Evolutionary conservation across 2,329 filamentous ascomycete species (phyloP).

Genomic region (Xylaria multiplex): DNA sequence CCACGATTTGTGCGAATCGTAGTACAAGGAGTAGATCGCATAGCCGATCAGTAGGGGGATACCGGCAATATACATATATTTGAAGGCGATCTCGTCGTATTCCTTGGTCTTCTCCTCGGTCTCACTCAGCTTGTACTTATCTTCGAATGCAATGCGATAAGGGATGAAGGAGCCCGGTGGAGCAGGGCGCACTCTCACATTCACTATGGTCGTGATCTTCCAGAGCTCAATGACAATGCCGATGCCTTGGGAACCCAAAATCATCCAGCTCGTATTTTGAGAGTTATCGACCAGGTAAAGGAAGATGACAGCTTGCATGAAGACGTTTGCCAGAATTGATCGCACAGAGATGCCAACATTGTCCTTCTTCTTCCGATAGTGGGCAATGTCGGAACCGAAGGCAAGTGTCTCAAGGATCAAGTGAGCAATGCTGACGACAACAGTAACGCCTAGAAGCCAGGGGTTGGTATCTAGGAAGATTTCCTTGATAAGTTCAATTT

Average conservation of each 20-base stretch:
- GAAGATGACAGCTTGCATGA: constrained; percentile 97
- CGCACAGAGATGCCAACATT: constrained; percentile 96
- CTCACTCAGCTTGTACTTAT: constrained; percentile 95
- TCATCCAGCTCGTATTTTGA: constrained; percentile 99
- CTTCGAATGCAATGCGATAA: constrained; percentile 86
- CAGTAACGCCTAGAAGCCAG: constrained; percentile 86
- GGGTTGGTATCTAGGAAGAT: constrained; percentile 91
- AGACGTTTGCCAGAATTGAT: constrained; percentile 94
- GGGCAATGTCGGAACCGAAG: constrained; percentile 96
- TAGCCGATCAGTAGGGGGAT: constrained; percentile 90
- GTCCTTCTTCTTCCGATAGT: constrained; percentile 99
- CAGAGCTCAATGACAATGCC: constrained; percentile 78
- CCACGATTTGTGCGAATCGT: constrained; percentile 97
- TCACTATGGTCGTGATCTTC: constrained; percentile 96
- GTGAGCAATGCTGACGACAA: constrained; percentile 85
- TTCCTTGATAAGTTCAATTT: constrained; percentile 98
- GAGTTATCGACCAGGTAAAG: constrained; percentile 97
- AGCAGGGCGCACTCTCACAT: constrained; percentile 81
- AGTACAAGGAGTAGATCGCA: constrained; percentile 88
- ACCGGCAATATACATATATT: constrained; percentile 93
- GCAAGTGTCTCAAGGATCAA: constrained; percentile 95
- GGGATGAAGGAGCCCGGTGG: constrained; percentile 76
- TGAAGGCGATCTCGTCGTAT: constrained; percentile 97
- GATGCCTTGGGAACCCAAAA: constrained; percentile 89
- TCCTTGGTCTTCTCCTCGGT: constrained; percentile 98